phyloP scores from a whole-genome alignment of 352 stramenopile genomes.

The Phytophthora macrochlamydospora region DNA sequence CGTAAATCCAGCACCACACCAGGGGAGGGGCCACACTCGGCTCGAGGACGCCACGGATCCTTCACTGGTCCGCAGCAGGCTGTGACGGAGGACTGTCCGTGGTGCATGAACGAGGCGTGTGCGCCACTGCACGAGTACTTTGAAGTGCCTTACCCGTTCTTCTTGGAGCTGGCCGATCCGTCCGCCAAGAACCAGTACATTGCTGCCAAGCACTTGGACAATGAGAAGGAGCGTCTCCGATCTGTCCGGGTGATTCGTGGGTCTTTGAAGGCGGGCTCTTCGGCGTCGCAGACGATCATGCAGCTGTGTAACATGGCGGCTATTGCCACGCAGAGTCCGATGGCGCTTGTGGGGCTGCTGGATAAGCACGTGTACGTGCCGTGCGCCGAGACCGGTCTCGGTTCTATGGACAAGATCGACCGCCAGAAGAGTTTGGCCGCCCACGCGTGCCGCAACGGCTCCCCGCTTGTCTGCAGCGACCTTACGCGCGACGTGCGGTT shows the following conservation, averaged over 20 bases:
- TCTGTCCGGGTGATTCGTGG: constrained; percentile 60
- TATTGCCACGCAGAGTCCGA: constrained; percentile 72
- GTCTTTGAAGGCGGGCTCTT: constrained; percentile 44
- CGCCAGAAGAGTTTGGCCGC: constrained; percentile 67
- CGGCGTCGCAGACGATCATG: constrained; percentile 54
- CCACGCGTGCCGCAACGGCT: constrained; percentile 75
- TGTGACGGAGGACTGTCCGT: constrained; percentile 44
- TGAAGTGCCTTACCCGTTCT: constrained; percentile 76
- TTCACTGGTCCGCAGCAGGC: constrained; percentile 12
- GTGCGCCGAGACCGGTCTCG: constrained; percentile 53
- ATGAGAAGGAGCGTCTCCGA: constrained; percentile 67
- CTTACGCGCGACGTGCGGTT: constrained; percentile 78
- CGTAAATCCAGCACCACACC: constrained; percentile 67
- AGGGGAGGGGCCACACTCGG: constrained; percentile 22
- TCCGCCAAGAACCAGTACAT: constrained; percentile 63
- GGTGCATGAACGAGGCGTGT: constrained; percentile 77
- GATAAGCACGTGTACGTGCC: constrained; percentile 76
- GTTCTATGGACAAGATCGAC: constrained; percentile 46
- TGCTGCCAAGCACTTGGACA: constrained; percentile 66
- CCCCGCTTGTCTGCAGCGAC: constrained; percentile 81
- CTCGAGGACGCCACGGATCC: constrained; percentile 24
- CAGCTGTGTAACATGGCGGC: constrained; percentile 84
- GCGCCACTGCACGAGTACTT: constrained; percentile 65
- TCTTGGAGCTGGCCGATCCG: constrained; percentile 56
- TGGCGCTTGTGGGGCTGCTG: constrained; percentile 72